A percentile compares a stretch with the other conserved stretches of the same genome.
Evolutionary conservation across 192 early-diverging fungal species (phyloP).

Genomic region (Podochytrium sp.): DNA sequence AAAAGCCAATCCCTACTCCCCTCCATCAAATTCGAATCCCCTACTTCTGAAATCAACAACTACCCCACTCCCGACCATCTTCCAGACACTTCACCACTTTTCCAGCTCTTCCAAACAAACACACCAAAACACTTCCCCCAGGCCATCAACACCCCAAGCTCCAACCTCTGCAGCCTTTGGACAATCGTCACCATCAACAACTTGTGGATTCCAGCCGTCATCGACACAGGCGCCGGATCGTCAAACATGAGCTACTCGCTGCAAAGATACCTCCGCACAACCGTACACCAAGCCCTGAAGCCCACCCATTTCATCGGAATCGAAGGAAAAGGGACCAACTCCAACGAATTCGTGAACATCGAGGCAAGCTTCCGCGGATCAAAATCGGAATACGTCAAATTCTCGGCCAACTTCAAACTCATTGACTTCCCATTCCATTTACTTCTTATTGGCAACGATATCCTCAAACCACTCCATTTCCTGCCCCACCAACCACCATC

Average conservation of each 20-base stretch:
- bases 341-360: neutral
- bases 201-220: neutral
- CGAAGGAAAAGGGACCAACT: neutral
- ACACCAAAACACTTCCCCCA: neutral
- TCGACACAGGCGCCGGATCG: neutral
- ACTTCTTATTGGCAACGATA: neutral
- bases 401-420: neutral
- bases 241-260: neutral
- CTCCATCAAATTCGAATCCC: neutral
- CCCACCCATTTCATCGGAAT: neutral
- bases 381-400: neutral
- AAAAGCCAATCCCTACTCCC: too few species aligned
- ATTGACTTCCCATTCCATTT: neutral
- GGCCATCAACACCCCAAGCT: neutral
- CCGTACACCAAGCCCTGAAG: neutral
- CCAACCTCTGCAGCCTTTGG: neutral
- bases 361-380: neutral
- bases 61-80: neutral
- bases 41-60: neutral
- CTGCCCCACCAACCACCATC: neutral
- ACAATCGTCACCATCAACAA: neutral
- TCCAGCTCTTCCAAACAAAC: neutral
- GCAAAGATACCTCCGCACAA: neutral
- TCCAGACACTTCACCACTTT: neutral
- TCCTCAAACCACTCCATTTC: neutral